phyloP scores from a whole-genome alignment of 2,329 filamentous ascomycete genomes.

The Scedosporium apiospermum region DNA sequence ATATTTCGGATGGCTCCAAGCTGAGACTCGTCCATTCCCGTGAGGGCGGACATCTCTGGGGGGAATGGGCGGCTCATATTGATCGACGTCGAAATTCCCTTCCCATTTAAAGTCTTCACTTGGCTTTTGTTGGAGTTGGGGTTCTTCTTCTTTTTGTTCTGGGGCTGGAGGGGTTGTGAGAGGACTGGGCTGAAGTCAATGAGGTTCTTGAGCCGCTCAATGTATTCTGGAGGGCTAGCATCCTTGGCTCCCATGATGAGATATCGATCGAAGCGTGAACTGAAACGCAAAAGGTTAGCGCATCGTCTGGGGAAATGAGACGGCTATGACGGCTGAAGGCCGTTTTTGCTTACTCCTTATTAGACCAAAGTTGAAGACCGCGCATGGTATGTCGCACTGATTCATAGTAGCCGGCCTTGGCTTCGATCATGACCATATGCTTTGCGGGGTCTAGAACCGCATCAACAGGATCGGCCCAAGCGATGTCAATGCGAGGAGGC shows the following conservation, averaged over 20 bases:
- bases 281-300: slow-evolving; percentile 12
- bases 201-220: slow-evolving; percentile 10
- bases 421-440: slow-evolving; percentile 72
- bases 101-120: neutral
- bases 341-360: slow-evolving; percentile 7
- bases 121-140: neutral
- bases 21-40: slow-evolving; percentile 60
- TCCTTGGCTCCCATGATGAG: slow-evolving; percentile 37
- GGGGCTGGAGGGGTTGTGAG: neutral
- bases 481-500: slow-evolving; percentile 66
- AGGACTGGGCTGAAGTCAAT: slow-evolving; percentile 1
- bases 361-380: slow-evolving; percentile 6
- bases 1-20: slow-evolving; percentile 58
- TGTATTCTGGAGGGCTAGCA: slow-evolving; percentile 19
- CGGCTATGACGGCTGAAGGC: neutral
- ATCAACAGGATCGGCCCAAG: slow-evolving; percentile 53
- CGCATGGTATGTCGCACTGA: slow-evolving; percentile 47
- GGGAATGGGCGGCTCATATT: slow-evolving; percentile 1
- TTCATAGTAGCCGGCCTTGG: slow-evolving; percentile 67
- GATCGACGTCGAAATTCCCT: neutral
- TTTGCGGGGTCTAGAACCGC: slow-evolving; percentile 56
- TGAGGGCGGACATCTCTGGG: slow-evolving; percentile 12
- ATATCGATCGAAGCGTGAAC: slow-evolving; percentile 54
- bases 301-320: neutral
- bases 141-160: neutral